Evolutionary conservation across 306 rosid genomes (phyloP).

Genomic region (Quercus cerris): DNA sequence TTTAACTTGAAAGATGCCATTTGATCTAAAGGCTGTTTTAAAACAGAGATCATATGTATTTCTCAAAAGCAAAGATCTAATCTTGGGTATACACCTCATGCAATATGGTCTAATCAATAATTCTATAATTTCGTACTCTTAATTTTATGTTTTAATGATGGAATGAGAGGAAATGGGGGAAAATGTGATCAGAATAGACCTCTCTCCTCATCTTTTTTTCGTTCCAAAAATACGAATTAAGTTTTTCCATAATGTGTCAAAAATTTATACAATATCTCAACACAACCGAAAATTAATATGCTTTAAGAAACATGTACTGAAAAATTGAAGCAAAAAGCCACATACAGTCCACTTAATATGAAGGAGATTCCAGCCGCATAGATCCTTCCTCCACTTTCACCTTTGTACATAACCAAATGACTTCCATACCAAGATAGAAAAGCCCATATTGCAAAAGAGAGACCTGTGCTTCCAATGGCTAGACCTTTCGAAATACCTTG

Average conservation of each 20-base stretch:
- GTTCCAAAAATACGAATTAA: too few relatives aligned
- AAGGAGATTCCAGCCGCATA: constrained; percentile 87
- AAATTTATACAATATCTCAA: neutral
- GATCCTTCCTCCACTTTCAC: constrained; percentile 86
- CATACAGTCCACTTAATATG: constrained; percentile 89
- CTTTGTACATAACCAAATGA: constrained; percentile 81
- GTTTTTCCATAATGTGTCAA: too few relatives aligned
- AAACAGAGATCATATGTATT: too few relatives aligned
- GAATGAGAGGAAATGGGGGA: too few relatives aligned
- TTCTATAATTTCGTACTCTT: too few relatives aligned
- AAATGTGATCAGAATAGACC: too few relatives aligned
- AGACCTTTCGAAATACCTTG: constrained; percentile 92
- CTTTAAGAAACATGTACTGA: neutral
- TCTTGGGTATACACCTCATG: neutral
- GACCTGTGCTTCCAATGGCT: constrained; percentile 83
- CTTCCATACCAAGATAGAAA: constrained; percentile 99
- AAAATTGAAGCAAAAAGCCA: neutral
- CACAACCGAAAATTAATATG: neutral
- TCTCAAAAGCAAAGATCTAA: neutral
- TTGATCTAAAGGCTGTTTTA: too few relatives aligned
- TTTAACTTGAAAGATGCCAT: too few relatives aligned
- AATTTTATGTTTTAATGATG: too few relatives aligned
- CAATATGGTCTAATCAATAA: neutral
- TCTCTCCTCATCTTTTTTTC: too few relatives aligned
- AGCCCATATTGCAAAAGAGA: constrained; percentile 85